phyloP scores from a whole-genome alignment of 305 asterid genomes.

The Monarda citriodora region DNA sequence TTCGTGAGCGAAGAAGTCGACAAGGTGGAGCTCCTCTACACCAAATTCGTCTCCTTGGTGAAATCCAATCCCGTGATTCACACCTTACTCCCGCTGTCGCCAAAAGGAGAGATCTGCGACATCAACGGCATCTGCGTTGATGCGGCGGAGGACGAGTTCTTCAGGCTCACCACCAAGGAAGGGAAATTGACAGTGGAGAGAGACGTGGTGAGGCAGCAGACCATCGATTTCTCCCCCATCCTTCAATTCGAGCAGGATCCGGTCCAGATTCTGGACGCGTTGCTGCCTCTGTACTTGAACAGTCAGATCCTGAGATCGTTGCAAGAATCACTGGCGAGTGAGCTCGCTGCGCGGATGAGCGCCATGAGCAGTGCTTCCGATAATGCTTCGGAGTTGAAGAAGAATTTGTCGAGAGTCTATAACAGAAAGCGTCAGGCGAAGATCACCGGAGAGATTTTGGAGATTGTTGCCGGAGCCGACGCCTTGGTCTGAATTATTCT shows the following conservation, averaged over 20 bases:
- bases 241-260: constrained; percentile 99
- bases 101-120: constrained; percentile 86
- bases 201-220: constrained; percentile 60
- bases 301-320: constrained; percentile 90
- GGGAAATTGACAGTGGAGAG: constrained; percentile 84
- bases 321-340: constrained; percentile 96
- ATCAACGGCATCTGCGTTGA: constrained; percentile 81
- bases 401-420: constrained; percentile 54
- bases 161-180: constrained; percentile 86
- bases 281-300: constrained; percentile 91
- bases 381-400: constrained; percentile 85
- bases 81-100: constrained; percentile 76
- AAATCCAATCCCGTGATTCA: constrained; percentile 83
- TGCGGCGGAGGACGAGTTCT: constrained; percentile 91
- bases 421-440: constrained; percentile 94
- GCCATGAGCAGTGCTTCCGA: constrained; percentile 93
- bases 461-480: constrained; percentile 89
- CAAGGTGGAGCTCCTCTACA: constrained; percentile 83
- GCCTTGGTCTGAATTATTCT: constrained; percentile 36
- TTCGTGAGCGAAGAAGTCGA: constrained; percentile 88
- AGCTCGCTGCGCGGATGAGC: constrained; percentile 94
- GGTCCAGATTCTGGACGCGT: constrained; percentile 87
- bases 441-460: constrained; percentile 96
- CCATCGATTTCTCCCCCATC: constrained; percentile 77
- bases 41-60: constrained; percentile 84